Base-by-base conservation (phyloP, 2,329 filamentous ascomycete species). In the Shiraia bambusicola region DNA sequence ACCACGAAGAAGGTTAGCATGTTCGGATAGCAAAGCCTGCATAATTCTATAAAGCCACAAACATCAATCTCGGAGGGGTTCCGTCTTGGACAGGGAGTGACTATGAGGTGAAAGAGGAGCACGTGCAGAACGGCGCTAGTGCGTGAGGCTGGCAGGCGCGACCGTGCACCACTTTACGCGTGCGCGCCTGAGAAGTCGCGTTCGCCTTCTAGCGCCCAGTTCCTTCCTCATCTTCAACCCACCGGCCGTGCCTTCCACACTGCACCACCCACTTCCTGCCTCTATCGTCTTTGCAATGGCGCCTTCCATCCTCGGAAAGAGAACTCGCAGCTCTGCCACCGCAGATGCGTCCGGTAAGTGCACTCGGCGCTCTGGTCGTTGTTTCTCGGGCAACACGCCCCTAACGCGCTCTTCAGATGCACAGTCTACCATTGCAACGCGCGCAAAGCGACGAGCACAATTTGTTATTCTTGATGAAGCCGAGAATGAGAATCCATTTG, bases 401-500 rank as follows among this genome's bases (percentile, higher is more conserved):
- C 50, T 60, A 49, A 55, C 56, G 47, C 52, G 51, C 28, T 31
- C 42, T 46, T 37, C 50, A 63, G 63, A 65, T 37, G 47, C 44
- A 42, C 42, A 42, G 34, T 49, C 49, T 19, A 34, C 46, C 37
- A 49, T 49, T 44, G 45, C 56, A 33, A 72, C 71, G 28, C 66
- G 70, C 35, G 52, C 71, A 50, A 74, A 74, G 51, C 63, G 70
- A 45, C 63, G 66, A 65, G 62, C 72, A 32, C 71, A 67, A 52
- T 71, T 70, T 60, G 73, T 70, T 5, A 68, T 70, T 29, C 55
- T 71, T 19, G 75, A 79, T 58, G 82, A 84, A 53, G 80, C 87
- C 54, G 86, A 90, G 67, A 87, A 88, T 52, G 73, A 79, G 48
- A 82, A 86, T 42, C 80, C 80, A 2, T 76, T 80, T 44, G 52